These are phyloP conservation scores for Ascoidea asiatica DNA, from an alignment of 805 yeast genomes.

Conservation along the genomic window DNA sequence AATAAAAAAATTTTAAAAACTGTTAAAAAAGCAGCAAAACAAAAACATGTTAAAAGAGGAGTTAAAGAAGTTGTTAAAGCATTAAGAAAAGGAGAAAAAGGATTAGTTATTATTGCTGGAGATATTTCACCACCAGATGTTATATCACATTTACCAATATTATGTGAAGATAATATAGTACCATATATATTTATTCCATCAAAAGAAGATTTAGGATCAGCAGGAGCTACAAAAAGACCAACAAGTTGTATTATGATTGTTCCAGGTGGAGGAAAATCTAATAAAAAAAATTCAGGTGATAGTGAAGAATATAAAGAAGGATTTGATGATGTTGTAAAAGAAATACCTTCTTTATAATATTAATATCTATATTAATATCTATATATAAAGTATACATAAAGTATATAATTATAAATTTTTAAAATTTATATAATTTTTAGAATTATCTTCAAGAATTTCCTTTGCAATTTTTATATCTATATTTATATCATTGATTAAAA, in stretches of 20 bases:
- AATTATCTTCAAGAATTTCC: slow-evolving; percentile 22
- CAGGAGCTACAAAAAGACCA: slow-evolving; percentile 98
- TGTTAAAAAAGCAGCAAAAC: slow-evolving; percentile 94
- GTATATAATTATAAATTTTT: no score
- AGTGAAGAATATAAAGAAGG: slow-evolving; percentile 83
- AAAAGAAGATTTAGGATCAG: slow-evolving; percentile 95
- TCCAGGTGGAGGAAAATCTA: slow-evolving; percentile 77
- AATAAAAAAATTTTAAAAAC: slow-evolving; percentile 93
- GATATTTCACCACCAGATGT: slow-evolving; percentile 97
- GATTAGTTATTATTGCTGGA: slow-evolving; percentile 91
- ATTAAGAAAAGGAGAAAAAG: slow-evolving; percentile 95
- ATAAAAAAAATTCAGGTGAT: slow-evolving; percentile 56
- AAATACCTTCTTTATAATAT: slow-evolving; percentile 6
- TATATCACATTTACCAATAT: slow-evolving; percentile 91
- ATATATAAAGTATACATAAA: no score
- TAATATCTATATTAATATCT: no score
- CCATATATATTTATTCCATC: slow-evolving; percentile 93
- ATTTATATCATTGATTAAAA: slow-evolving; percentile 72
- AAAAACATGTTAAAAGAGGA: slow-evolving; percentile 97
- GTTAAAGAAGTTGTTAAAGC: slow-evolving; percentile 98
- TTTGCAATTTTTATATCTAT: slow-evolving; percentile 62
- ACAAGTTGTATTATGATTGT: slow-evolving; percentile 95
- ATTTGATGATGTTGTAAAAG: slow-evolving; percentile 44
- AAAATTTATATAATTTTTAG: slow-evolving; percentile 3
- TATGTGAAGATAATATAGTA: slow-evolving; percentile 88